Evolutionary conservation across 306 rosid genomes (phyloP).

Genomic region (Albizia julibrissin): DNA sequence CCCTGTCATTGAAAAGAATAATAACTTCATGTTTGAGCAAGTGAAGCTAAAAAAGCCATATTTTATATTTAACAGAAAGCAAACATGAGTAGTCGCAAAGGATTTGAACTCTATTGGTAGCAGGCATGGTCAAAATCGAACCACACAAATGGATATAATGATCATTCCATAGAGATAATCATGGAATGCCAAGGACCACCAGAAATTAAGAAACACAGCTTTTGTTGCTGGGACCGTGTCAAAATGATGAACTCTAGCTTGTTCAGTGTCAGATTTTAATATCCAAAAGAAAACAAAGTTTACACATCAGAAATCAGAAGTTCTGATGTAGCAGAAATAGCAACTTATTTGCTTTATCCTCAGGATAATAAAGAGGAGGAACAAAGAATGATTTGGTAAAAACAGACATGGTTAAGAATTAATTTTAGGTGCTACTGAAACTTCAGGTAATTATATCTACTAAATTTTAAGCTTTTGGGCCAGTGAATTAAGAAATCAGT

Average conservation of each 20-base stretch:
- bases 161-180: neutral
- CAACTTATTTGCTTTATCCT: conserved; percentile 12
- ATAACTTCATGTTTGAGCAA: conserved; percentile 16
- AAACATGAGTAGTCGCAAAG: conserved; percentile 1
- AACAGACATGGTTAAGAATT: neutral
- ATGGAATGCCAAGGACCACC: neutral
- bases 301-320: neutral
- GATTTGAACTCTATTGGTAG: neutral
- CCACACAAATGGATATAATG: neutral
- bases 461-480: neutral
- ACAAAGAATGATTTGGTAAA: neutral
- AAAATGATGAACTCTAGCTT: neutral
- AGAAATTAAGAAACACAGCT: neutral
- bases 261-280: neutral
- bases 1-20: conserved; percentile 56
- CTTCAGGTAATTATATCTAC: neutral
- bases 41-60: neutral
- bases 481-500: neutral
- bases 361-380: neutral
- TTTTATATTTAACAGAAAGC: conserved; percentile 3
- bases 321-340: neutral
- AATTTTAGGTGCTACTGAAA: neutral
- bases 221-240: neutral
- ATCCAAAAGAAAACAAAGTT: conserved; percentile 13
- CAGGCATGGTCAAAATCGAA: neutral